phyloP scores from a whole-genome alignment of 495 filamentous ascomycete species.

The Talaromyces borbonicus region DNA sequence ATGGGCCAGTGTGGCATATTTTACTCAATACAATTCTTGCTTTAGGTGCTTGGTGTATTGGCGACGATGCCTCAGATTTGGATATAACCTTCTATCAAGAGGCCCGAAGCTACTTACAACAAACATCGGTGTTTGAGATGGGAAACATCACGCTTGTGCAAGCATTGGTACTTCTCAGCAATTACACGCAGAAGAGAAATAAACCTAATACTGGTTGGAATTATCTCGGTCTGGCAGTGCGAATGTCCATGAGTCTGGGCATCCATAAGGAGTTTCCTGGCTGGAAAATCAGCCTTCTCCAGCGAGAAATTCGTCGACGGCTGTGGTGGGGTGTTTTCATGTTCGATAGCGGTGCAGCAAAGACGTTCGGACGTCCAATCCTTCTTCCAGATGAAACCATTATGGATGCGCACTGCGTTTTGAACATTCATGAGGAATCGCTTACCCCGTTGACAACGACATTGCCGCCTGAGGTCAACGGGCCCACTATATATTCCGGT shows the following conservation, averaged over 20 bases:
- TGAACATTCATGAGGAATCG: conserved; percentile 40
- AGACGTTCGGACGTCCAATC: conserved; percentile 39
- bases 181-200: conserved; percentile 46
- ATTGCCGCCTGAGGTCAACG: conserved; percentile 30
- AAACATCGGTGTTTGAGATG: conserved; percentile 39
- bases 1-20: conserved; percentile 42
- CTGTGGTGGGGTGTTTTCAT: conserved; percentile 42
- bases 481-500: conserved; percentile 40
- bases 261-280: conserved; percentile 46
- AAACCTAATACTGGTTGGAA: conserved; percentile 50
- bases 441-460: conserved; percentile 33
- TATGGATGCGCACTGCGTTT: conserved; percentile 36
- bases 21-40: conserved; percentile 42
- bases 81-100: conserved; percentile 41
- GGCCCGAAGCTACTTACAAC: conserved; percentile 28
- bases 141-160: conserved; percentile 44
- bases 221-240: conserved; percentile 39
- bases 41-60: conserved; percentile 42
- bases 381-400: conserved; percentile 36
- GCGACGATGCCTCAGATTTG: conserved; percentile 38
- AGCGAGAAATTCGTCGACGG: conserved; percentile 35
- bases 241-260: conserved; percentile 45
- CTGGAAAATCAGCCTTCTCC: conserved; percentile 43
- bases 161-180: conserved; percentile 40
- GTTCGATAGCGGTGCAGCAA: conserved; percentile 38